A percentile compares a stretch with the other conserved stretches of the same genome.
Evolutionary conservation across 768 basidiomycete genomes (phyloP).

Genomic region (Tricholoma sp.): DNA sequence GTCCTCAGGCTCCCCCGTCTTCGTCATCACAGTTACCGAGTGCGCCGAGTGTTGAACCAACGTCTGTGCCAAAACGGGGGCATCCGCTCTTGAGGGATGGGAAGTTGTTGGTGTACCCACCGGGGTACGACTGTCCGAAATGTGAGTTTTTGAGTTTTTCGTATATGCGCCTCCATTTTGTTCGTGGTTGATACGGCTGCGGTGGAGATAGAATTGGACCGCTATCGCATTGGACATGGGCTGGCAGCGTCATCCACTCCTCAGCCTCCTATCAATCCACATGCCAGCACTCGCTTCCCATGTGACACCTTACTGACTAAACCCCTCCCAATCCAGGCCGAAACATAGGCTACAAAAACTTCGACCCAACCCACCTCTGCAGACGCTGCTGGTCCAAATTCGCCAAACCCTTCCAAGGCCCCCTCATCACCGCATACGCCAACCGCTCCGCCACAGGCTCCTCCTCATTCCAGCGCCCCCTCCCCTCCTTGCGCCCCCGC

Average conservation of each 20-base stretch:
- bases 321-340: not conserved
- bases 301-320: too few species aligned
- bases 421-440: constrained; percentile 48
- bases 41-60: constrained; percentile 39
- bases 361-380: constrained; percentile 40
- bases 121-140: not conserved
- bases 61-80: constrained; percentile 55
- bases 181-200: not conserved
- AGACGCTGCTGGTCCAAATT: constrained; percentile 72
- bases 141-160: not conserved
- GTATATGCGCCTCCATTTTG: too few species aligned
- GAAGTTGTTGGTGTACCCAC: constrained; percentile 43
- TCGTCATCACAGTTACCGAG: too few species aligned
- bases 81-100: constrained; percentile 62
- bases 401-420: constrained; percentile 54
- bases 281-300: too few species aligned
- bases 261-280: too few species aligned
- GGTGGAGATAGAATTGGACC: too few species aligned
- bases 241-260: too few species aligned
- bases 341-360: constrained; percentile 4
- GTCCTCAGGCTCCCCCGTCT: too few species aligned
- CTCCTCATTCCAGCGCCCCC: constrained; percentile 32
- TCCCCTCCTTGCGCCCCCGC: constrained; percentile 24
- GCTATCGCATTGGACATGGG: too few species aligned
- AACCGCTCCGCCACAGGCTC: constrained; percentile 1